Evolutionary conservation across 805 yeast genomes (phyloP), one percentile per base, ranked within the genome.

Genomic region (Wickerhamomyces mucosus): DNA sequence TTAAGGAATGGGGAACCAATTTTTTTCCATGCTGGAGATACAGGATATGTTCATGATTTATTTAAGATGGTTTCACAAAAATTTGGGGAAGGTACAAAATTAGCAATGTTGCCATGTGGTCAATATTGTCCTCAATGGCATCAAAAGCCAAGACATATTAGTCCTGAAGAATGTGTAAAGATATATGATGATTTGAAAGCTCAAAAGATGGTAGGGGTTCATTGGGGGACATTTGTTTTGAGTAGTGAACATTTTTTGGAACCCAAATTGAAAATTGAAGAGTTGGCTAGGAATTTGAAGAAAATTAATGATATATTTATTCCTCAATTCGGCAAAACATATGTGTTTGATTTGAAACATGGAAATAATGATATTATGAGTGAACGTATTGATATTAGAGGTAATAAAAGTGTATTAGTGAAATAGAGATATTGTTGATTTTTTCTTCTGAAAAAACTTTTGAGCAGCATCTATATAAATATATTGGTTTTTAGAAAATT

Each of bases 111-210:
- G 12, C 97, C 97, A 0, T 85, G 94, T 39, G 97, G 97, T 0
- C 96, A 94, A 38, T 89, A 89, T 54, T 79, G 88, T 43, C 97
- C 97, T 1, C 73, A 80, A 45, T 84, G 95, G 95, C 96, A 88
- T 48, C 88, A 89, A 48, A 70, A 71, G 36, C 89, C 96, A 4
- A 70, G 95, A 43, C 97, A 89, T 50, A 81, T 78, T 29, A 74
- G 76, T 30, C 96, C 97, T 0, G 64, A 58, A 23, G 97, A 89
- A 46, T 75, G 88, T 9, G 39, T 82, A 4, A 61, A 72, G 38
- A 77, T 86, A 4, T 75, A 76, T 68, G 48, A 65, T 12, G 82
- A 78, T 39, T 46, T 85, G 35, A 58, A 67, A 6, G 75, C 83
- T 3, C 53, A 65, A 35, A 70, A 67, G 39, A 71, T 83, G 56